Evolutionary conservation across 345 rosid species (phyloP).

Genomic region (Tarenaya hassleriana): DNA sequence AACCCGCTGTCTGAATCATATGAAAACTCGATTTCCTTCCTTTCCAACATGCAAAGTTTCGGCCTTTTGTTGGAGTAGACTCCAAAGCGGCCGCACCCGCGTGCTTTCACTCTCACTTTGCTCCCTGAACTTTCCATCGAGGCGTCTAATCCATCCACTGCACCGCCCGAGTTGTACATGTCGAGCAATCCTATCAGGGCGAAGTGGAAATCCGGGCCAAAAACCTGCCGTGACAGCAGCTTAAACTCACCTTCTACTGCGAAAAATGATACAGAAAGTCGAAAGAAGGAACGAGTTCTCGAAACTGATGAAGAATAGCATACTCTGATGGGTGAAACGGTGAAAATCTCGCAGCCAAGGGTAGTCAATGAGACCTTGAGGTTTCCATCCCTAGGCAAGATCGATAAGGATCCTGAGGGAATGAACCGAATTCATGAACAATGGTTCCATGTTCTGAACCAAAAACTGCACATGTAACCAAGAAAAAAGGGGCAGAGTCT

Average conservation of each 20-base stretch:
- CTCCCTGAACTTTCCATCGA: conserved; percentile 12
- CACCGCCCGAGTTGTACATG: conserved; percentile 51
- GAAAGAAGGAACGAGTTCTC: neutral
- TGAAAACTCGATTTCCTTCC: conserved; percentile 31
- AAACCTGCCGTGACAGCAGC: conserved; percentile 1
- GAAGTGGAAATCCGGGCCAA: conserved; percentile 24
- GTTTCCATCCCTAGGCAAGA: conserved; percentile 34
- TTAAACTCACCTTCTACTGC: conserved; percentile 22
- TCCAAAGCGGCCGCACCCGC: conserved; percentile 53
- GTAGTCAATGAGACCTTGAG: conserved; percentile 36
- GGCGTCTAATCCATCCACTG: conserved; percentile 34
- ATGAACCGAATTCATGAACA: no score
- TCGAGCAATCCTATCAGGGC: conserved; percentile 42
- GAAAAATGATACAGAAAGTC: neutral
- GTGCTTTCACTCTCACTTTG: conserved; percentile 23
- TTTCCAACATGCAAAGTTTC: conserved; percentile 34
- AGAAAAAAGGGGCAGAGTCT: neutral
- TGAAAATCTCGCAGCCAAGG: conserved; percentile 42
- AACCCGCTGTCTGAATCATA: conserved; percentile 33
- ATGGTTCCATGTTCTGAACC: no score
- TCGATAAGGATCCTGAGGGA: conserved; percentile 32
- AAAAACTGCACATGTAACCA: neutral
- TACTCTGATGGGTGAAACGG: conserved; percentile 46
- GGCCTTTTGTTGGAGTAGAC: conserved; percentile 40
- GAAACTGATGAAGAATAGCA: conserved; percentile 10